phyloP scores from a whole-genome alignment of 768 basidiomycete species.

The Xerocomellus chrysenteron region DNA sequence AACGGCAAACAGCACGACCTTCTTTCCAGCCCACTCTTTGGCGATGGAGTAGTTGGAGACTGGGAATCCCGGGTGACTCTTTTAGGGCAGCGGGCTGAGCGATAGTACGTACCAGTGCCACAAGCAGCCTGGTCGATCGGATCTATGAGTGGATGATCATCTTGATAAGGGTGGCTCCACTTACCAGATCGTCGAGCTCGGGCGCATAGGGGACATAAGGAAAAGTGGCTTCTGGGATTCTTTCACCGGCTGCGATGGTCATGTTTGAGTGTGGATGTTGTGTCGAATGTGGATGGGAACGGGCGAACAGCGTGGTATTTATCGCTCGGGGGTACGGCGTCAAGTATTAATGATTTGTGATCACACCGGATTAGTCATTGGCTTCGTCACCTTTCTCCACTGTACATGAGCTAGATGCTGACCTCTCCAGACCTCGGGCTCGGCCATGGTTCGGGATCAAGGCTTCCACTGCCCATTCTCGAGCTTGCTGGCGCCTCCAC shows the following conservation, averaged over 20 bases:
- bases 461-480: conserved; percentile 57
- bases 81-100: background rate
- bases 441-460: conserved; percentile 56
- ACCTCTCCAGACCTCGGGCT: conserved; percentile 17
- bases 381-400: background rate
- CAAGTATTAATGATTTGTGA: too few species aligned
- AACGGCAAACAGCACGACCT: conserved; percentile 74
- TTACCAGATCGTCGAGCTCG: conserved; percentile 59
- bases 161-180: conserved; percentile 24
- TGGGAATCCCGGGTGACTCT: conserved; percentile 23
- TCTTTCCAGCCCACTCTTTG: conserved; percentile 76
- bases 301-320: background rate
- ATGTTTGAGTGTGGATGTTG: conserved; percentile 3
- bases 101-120: conserved; percentile 55
- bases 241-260: conserved; percentile 51
- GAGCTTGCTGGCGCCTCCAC: conserved; percentile 62
- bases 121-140: conserved; percentile 49
- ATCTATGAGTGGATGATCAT: conserved; percentile 2
- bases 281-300: background rate
- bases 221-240: conserved; percentile 46
- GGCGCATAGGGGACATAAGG: conserved; percentile 57
- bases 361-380: background rate
- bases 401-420: background rate
- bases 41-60: conserved; percentile 52
- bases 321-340: background rate